Conservation (phyloP, 495 filamentous ascomycete genomes). For the Hypoxylon crocopeplum region DNA sequence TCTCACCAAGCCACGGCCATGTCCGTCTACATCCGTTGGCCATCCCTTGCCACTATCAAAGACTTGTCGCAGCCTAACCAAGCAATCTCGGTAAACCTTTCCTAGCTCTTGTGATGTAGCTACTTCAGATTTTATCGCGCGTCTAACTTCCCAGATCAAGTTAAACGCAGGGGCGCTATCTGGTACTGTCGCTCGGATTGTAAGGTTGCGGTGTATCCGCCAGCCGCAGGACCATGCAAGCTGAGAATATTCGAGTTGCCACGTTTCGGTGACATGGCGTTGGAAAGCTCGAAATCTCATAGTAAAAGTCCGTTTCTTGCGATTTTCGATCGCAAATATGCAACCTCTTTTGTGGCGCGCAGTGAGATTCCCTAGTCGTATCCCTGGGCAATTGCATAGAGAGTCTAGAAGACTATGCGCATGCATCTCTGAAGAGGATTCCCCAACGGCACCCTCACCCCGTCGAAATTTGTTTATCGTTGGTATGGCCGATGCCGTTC, state of each 20-base stretch:
- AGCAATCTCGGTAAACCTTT: background rate
- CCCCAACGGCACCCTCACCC: background rate
- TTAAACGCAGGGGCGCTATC: background rate
- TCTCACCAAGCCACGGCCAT: background rate
- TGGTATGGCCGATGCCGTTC: background rate
- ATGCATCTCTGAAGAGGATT: background rate
- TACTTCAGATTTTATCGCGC: background rate
- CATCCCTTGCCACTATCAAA: conserved; percentile 9
- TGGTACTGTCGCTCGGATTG: conserved; percentile 2
- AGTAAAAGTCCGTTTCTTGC: background rate
- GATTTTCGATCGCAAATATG: conserved; percentile 5
- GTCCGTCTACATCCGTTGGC: background rate
- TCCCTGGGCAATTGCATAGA: conserved; percentile 5
- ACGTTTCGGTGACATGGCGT: background rate
- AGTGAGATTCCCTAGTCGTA: background rate
- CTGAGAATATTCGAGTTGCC: background rate
- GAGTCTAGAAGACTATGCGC: background rate
- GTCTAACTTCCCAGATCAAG: background rate
- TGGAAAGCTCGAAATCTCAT: background rate
- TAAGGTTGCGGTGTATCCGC: conserved; percentile 12
- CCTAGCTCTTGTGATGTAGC: background rate
- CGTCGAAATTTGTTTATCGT: background rate
- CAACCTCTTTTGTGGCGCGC: conserved; percentile 1
- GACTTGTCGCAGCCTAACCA: background rate
- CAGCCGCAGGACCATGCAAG: background rate